Evolutionary conservation across 2,329 filamentous ascomycete species (phyloP), one percentile per base, ranked within the genome.

Genomic region (Ophioceras dolichostomum): DNA sequence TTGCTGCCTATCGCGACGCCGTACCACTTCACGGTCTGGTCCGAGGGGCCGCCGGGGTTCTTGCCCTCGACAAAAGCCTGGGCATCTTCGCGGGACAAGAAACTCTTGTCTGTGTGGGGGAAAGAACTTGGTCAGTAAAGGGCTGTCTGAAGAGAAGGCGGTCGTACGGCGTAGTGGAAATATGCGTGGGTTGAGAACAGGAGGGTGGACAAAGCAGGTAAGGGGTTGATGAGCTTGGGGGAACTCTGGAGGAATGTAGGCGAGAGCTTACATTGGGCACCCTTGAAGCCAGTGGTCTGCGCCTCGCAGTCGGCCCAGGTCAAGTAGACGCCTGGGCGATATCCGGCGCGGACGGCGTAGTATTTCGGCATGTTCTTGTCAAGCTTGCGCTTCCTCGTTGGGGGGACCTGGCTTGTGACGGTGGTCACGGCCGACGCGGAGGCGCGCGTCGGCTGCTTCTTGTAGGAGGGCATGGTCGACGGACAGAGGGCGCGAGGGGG

Each of bases 71-170:
- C 67, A 53, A 84, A 95, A 2, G 74, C 76, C 49, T 83, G 72
- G n/a, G 89, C 89, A 41, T 94, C 86, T 43, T 78, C 70, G 41
- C 70, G 64, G 1, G 71, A 76, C 9, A 68, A 61, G 53, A 94
- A 95, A 2, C 82, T 85, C 61, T 91, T 89, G 65, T 83, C 85
- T 91, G 42, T 20, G 36, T 28, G 24, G 17, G 10, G 19, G 29
- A 12, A 10, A 10, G 2, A 12, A 13, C 14, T 17, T 5, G 29
- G 29, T 32, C 29, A 16, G 37, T n/a, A 17, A 28, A 34, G 37
- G n/a, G 12, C 22, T 26, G 22, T 26, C 22, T 8, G 22, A 7
- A 26, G 12, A 26, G 22, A 26, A 26, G 22, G 22, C 8, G 22
- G 22, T n/a, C n/a, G n/a, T n/a, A n/a, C n/a, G n/a, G n/a, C n/a